Evolutionary conservation across 768 basidiomycete genomes (phyloP), one percentile per base, ranked within the genome.

Genomic region (Boletus sp.): DNA sequence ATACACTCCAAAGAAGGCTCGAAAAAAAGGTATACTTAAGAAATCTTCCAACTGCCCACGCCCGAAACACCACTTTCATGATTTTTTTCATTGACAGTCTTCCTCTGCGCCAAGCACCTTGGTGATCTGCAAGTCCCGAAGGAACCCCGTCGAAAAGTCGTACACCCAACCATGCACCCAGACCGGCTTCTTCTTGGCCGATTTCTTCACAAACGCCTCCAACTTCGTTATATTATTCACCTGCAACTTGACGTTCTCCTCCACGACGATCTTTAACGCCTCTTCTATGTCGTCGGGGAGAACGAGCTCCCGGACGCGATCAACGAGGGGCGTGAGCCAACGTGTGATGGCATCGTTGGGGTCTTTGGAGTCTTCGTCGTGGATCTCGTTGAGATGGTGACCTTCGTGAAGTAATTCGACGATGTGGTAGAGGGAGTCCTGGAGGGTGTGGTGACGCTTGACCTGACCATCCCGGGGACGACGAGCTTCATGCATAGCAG

Each of bases 101-200:
- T 39, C 37, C 9, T 44, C 32, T 20, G 7, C 18, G 11, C 54
- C 51, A n/a, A 64, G 76, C 10, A 78, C 78, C 37, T 64, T 67
- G 29, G 82, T 75, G 49, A 87, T 64, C 6, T 75, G 65, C 57
- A 91, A 70, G 63, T 90, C 87, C 65, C 72, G 76, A 64, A 90
- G 66, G 52, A 74, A 72, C 8, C 89, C 89, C 37, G 73, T 78
- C 39, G 76, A 76, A 59, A 90, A 73, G 40, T 87, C 81, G 64
- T 87, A 88, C 14, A 90, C 81, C 86, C 83, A 89, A 37, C 88
- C 88, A 60, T 90, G 88, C 35, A 90, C 79, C 73, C 73, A 77
- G n/a, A 87, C 76, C 10, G 81, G 73, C 67, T 75, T 65, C 11
- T 39, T 53, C 36, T 52, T 40, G 2, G 60, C 61, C 59, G 78